Percentiles rank a stretch among this genome's conserved stretches.
Evolutionary conservation across 169 alveolate species (phyloP).

Genomic region (Nephromyces sp.): DNA sequence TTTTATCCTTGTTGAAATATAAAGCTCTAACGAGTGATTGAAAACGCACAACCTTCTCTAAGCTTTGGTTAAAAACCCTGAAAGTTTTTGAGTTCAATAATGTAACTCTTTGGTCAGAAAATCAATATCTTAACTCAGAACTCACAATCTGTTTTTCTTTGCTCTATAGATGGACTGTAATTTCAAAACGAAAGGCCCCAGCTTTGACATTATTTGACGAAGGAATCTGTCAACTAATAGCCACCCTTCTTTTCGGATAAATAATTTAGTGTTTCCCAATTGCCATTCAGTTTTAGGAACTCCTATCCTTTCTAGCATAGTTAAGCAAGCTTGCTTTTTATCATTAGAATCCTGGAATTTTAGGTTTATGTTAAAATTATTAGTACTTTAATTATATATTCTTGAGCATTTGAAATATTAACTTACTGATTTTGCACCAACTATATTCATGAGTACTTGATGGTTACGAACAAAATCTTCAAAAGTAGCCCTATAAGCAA

Average conservation of each 20-base stretch:
- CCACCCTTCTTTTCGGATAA: slow-evolving; percentile 45
- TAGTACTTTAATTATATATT: too few species aligned
- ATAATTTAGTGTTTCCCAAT: slow-evolving; percentile 39
- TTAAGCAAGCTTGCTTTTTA: slow-evolving; percentile 23
- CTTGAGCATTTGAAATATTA: neutral
- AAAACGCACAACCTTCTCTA: neutral
- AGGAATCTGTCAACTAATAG: slow-evolving; percentile 38
- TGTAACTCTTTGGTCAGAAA: neutral
- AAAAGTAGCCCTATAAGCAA: slow-evolving; percentile 53
- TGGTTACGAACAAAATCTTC: slow-evolving; percentile 37
- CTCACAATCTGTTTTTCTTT: slow-evolving; percentile 19
- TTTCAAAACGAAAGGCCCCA: slow-evolving; percentile 34
- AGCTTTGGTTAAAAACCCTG: neutral
- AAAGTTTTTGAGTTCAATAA: neutral
- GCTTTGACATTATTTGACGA: slow-evolving; percentile 32
- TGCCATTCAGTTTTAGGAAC: slow-evolving; percentile 43
- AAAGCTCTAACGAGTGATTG: neutral
- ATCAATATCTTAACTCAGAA: neutral
- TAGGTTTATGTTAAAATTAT: neutral
- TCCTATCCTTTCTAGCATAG: slow-evolving; percentile 34
- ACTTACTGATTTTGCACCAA: slow-evolving; percentile 29
- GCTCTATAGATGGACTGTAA: slow-evolving; percentile 37
- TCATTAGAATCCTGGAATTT: slow-evolving; percentile 21
- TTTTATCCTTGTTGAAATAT: neutral
- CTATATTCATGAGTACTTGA: slow-evolving; percentile 31